A percentile compares a stretch with the other conserved stretches of the same genome.
These are phyloP conservation scores for Venturia carpophila DNA, from an alignment of 2,329 filamentous ascomycete genomes.

Conservation along the genomic window DNA sequence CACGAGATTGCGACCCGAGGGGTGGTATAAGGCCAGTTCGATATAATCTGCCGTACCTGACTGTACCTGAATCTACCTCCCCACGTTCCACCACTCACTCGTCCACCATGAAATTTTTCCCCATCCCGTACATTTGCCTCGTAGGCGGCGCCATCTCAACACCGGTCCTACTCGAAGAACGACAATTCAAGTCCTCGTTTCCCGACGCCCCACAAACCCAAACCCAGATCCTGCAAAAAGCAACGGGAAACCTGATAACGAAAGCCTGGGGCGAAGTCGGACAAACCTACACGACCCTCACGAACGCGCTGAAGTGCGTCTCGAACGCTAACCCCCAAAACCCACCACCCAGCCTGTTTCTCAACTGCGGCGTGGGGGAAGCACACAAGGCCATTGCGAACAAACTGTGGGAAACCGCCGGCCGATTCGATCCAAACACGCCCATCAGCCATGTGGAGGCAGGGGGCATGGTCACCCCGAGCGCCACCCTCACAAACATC, in stretches of 20 bases:
- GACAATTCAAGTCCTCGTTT: not conserved
- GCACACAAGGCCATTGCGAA: not conserved
- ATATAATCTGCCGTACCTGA: too few species aligned
- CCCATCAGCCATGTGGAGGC: not conserved
- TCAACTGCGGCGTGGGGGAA: constrained; percentile 4
- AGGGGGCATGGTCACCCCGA: not conserved
- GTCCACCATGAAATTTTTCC: not conserved
- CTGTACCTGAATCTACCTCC: too few species aligned
- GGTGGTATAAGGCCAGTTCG: too few species aligned
- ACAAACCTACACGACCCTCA: not conserved
- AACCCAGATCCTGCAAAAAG: not conserved
- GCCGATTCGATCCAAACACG: not conserved
- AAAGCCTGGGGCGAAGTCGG: not conserved
- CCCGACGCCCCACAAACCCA: not conserved
- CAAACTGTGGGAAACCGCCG: not conserved
- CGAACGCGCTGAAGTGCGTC: not conserved
- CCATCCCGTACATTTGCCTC: not conserved
- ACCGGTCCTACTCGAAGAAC: not conserved
- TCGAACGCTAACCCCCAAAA: not conserved
- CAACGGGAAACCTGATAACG: not conserved
- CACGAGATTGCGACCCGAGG: not conserved
- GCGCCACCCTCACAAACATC: not conserved
- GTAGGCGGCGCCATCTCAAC: not conserved
- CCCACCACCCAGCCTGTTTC: not conserved
- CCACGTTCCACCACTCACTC: not conserved